Evolutionary conservation across 805 yeast genomes (phyloP), one percentile per base, ranked within the genome.

Genomic region (Nakazawaea wickerhamii): DNA sequence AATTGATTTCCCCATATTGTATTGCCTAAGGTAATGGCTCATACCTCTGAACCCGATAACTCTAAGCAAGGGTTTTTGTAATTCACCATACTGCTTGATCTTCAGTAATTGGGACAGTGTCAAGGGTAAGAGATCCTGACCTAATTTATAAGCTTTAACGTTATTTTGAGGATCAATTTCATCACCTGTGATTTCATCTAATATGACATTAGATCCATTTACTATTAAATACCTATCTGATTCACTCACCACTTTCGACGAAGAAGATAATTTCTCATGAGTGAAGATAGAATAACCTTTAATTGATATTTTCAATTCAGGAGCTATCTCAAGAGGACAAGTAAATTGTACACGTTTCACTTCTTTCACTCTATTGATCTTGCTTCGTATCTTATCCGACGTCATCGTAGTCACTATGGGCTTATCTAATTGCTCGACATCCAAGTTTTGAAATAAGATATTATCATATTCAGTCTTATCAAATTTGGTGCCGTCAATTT

Each of bases 251-350:
- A 84, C 73, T 34, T 67, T 67, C 30, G 70, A 70, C 10, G 75
- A 64, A n/a, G 72, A 61, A 9, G 43, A 25, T 0, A 77, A 53
- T 32, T 66, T 71, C 45, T 80, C 81, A 40, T 75, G 77, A 6
- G 70, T 66, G 47, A 72, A 74, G n/a, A 84, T 67, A 0, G 82
- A 62, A 53, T 78, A 84, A 0, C 95, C 97, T 50, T 75, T 76
- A 1, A 90, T 69, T 0, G 88, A 83, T 37, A 91, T 72, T 0
- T 69, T 66, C 15, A 90, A 43, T 0, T 65, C 61, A 28, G 75
- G 76, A 36, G 78, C 71, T 4, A 87, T 60, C 1, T 76, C 70
- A 36, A 89, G 59, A 8, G 79, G 75, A 47, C 84, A 76, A 13
- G 74, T 69, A 54, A 84, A 85, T 38, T 73, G 75, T 0, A 80